phyloP scores from a whole-genome alignment of 345 rosid genomes.

The Salix koriyanagi region DNA sequence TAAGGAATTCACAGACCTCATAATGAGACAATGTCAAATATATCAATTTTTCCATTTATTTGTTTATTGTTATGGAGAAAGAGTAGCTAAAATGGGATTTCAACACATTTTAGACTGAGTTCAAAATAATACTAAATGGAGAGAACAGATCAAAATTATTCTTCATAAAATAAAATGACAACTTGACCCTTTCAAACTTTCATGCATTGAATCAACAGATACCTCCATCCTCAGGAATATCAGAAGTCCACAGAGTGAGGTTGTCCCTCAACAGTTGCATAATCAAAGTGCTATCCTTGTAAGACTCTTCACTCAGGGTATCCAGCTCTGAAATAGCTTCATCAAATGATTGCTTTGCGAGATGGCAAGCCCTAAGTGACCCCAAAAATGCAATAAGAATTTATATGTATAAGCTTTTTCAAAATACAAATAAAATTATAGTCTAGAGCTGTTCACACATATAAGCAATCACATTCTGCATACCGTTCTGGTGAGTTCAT shows the following conservation, averaged over 20 bases:
- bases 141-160: neutral
- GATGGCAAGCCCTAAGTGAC: constrained; percentile 28
- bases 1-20: neutral
- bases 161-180: neutral
- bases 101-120: neutral
- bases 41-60: neutral
- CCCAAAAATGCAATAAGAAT: neutral
- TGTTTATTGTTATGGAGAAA: neutral
- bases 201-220: neutral
- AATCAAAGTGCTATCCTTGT: constrained; percentile 33
- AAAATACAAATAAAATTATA: neutral
- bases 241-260: constrained; percentile 33
- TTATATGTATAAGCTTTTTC: neutral
- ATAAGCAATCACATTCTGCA: neutral
- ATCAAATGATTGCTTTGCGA: constrained; percentile 33
- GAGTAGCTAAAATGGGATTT: neutral
- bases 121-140: neutral
- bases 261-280: constrained; percentile 34
- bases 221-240: constrained; percentile 33
- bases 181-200: neutral
- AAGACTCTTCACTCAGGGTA: constrained; percentile 29
- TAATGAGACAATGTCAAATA: neutral
- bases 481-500: constrained; percentile 53
- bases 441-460: neutral
- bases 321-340: constrained; percentile 35